Conservation (phyloP, 305 asterid species). For the Petunia hybrid region DNA sequence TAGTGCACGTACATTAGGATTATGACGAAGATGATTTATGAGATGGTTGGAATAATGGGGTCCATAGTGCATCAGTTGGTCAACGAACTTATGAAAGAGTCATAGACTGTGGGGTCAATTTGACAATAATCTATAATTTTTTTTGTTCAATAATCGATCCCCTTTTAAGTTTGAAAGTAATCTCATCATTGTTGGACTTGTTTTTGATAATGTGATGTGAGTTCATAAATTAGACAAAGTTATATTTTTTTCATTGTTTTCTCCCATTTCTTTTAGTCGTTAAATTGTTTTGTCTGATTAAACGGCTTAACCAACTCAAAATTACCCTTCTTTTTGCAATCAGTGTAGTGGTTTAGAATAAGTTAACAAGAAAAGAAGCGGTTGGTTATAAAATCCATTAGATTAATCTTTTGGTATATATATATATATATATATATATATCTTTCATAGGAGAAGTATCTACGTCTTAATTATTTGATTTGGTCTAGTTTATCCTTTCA, state of each 20-base stretch:
- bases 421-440: too few relatives aligned
- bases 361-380: conserved; percentile 14
- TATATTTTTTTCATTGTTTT: not conserved
- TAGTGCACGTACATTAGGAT: conserved; percentile 27
- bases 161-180: conserved; percentile 33
- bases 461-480: conserved; percentile 6
- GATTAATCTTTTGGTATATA: conserved; percentile 26
- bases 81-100: conserved; percentile 36
- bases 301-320: not conserved
- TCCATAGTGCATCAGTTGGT: conserved; percentile 38
- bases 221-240: conserved; percentile 9
- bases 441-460: too few relatives aligned
- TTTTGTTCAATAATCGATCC: conserved; percentile 26
- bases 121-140: not conserved
- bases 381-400: conserved; percentile 15
- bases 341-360: not conserved
- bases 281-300: not conserved
- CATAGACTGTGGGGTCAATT: conserved; percentile 25
- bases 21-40: conserved; percentile 30
- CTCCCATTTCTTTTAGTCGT: not conserved
- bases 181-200: conserved; percentile 33
- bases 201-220: not conserved
- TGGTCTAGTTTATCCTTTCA: not conserved
- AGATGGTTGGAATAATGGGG: not conserved
- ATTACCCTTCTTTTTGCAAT: conserved; percentile 4